Evolutionary conservation across 306 rosid genomes (phyloP).

Genomic region (Prunus fruticosa): DNA sequence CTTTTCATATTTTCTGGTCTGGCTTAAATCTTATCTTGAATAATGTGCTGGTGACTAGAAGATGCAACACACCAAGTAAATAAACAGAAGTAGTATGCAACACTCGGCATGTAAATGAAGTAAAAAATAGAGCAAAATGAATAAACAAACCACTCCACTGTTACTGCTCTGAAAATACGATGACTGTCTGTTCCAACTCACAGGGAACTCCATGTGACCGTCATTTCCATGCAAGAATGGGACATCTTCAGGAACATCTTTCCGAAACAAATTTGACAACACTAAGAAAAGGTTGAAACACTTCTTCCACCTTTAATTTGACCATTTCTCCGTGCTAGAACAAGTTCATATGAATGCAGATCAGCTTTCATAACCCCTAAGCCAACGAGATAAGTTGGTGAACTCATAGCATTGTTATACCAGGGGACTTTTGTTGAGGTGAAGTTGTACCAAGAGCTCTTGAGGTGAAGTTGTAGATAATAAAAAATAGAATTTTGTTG

Average conservation of each 20-base stretch:
- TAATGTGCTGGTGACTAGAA: too few species aligned
- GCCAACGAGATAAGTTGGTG: slow-evolving; percentile 77
- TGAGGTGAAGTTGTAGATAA: too few species aligned
- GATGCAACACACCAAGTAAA: too few species aligned
- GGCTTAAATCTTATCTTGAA: too few species aligned
- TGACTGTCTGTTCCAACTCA: slow-evolving; percentile 56
- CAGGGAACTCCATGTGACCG: too few species aligned
- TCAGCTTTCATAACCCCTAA: slow-evolving; percentile 64
- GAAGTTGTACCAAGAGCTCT: too few species aligned
- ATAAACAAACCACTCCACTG: slow-evolving; percentile 68
- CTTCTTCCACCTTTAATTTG: slow-evolving; percentile 72
- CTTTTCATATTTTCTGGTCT: too few species aligned
- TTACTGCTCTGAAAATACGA: slow-evolving; percentile 71
- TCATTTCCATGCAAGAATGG: slow-evolving; percentile 46
- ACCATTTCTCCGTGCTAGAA: slow-evolving; percentile 45
- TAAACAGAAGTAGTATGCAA: neutral
- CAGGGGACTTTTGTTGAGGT: slow-evolving; percentile 37
- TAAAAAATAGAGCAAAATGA: slow-evolving; percentile 19
- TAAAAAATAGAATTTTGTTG: too few species aligned
- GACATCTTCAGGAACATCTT: slow-evolving; percentile 42
- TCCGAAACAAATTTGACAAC: slow-evolving; percentile 50
- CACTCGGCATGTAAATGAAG: slow-evolving; percentile 3
- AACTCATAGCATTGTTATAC: slow-evolving; percentile 32
- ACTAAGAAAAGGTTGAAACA: slow-evolving; percentile 69
- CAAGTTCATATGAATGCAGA: slow-evolving; percentile 43